Base-by-base conservation (phyloP, 257 asterid species). In the Ilex asprella region DNA sequence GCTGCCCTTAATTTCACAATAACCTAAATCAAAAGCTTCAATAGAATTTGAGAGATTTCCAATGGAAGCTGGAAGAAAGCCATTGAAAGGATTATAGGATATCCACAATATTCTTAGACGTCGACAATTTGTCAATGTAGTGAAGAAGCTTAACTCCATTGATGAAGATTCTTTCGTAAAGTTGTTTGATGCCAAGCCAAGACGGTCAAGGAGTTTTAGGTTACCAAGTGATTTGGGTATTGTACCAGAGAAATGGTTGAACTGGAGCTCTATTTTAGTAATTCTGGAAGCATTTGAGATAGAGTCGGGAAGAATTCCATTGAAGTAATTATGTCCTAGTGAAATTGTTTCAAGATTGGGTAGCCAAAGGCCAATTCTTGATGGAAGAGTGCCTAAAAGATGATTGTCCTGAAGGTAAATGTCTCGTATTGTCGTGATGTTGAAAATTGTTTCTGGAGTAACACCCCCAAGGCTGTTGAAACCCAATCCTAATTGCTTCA, bases 161-260 rank as follows among this genome's bases (percentile, higher is more conserved):
- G 59, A 55, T 12, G 54, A 14, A 46, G 52, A 7, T 6, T 68
- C 66, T 39, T 31, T 66, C 14, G 64, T 77, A 47, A 81, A 65
- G 54, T 70, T 66, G 72, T 77, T 81, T 53, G 10, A 54, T 5
- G 39, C 55, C 62, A 81, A 60, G 58, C 60, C 66, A 14, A 81
- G 73, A 16, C 43, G 31, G 27, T 76, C 69, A 21, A 81, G 61
- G 43, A 63, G 49, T 46, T 46, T 60, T 32, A 81, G 60, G 12
- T 73, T 50, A 16, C 79, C 84, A 56, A 78, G 58, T 2, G 82
- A 73, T 39, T 29, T 55, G 2, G 84, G 87, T 61, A 81, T 57
- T 1, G 12, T 21, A 31, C 87, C 79, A 2, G 65, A 64, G n/a
- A 78, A 72, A 46, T 67, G 30, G 59, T 80, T 77, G 3, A 0